A percentile compares a stretch with the other conserved stretches of the same genome.
These are phyloP conservation scores for Erysimum pusillum DNA, from an alignment of 441 rosid species.

Conservation along the genomic window DNA sequence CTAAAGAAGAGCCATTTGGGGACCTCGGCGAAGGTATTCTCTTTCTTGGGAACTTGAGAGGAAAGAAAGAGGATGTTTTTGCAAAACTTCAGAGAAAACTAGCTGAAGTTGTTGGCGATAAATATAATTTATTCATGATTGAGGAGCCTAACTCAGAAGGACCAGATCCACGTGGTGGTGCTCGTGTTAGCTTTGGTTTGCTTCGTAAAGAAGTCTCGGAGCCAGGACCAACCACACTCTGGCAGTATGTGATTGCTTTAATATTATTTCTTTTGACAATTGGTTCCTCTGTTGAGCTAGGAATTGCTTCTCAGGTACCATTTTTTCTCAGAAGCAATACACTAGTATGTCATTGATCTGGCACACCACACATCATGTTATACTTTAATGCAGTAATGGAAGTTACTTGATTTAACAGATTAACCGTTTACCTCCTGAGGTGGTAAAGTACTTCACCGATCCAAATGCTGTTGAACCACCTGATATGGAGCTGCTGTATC, in stretches of 20 bases:
- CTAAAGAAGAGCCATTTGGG: slow-evolving; percentile 97
- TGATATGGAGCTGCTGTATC: slow-evolving; percentile 84
- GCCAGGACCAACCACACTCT: slow-evolving; percentile 95
- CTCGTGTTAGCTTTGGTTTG: slow-evolving; percentile 96
- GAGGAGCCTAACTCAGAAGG: slow-evolving; percentile 96
- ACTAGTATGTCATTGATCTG: slow-evolving; percentile 26
- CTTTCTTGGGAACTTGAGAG: slow-evolving; percentile 92
- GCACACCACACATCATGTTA: slow-evolving; percentile 15
- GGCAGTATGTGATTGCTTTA: slow-evolving; percentile 96
- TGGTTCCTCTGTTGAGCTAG: slow-evolving; percentile 93
- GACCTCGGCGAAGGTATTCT: slow-evolving; percentile 93
- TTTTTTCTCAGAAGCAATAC: slow-evolving; percentile 20
- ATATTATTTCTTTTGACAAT: slow-evolving; percentile 85
- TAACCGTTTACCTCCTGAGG: slow-evolving; percentile 93
- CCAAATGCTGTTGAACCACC: slow-evolving; percentile 90
- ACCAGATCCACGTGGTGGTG: slow-evolving; percentile 95
- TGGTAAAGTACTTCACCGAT: slow-evolving; percentile 91
- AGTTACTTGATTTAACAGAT: slow-evolving; percentile 57
- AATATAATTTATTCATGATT: slow-evolving; percentile 93
- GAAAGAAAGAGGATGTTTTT: slow-evolving; percentile 83
- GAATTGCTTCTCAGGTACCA: slow-evolving; percentile 93
- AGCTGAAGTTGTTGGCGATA: slow-evolving; percentile 68
- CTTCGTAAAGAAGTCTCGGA: slow-evolving; percentile 95
- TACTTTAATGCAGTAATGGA: slow-evolving; percentile 18
- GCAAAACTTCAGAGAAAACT: slow-evolving; percentile 78